Conservation (phyloP, 1,139 yeast species). For the Suhomyces choctaworum region DNA sequence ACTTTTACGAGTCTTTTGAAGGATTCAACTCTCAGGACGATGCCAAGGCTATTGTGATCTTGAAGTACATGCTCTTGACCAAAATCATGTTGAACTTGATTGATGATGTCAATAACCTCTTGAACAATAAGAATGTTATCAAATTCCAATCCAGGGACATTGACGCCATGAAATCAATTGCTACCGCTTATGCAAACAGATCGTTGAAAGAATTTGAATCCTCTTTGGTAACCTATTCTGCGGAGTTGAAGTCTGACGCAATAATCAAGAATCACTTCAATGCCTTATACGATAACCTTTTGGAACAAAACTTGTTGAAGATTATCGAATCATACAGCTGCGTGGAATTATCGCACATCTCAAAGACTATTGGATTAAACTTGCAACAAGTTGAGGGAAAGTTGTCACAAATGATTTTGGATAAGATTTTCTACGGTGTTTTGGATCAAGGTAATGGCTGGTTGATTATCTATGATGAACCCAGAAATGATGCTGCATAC, state of each 20-base stretch:
- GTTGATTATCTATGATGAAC: constrained; percentile 89
- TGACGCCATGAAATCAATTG: constrained; percentile 94
- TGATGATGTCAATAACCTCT: constrained; percentile 78
- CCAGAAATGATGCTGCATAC: constrained; percentile 84
- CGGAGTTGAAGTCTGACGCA: constrained; percentile 81
- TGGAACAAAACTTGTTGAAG: constrained; percentile 91
- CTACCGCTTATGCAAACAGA: constrained; percentile 85
- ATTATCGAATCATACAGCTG: constrained; percentile 95
- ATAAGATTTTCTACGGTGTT: constrained; percentile 91
- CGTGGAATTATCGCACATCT: constrained; percentile 87
- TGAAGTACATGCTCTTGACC: constrained; percentile 89
- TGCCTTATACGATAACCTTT: constrained; percentile 86
- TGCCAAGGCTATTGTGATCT: constrained; percentile 68
- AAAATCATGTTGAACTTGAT: constrained; percentile 89
- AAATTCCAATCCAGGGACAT: constrained; percentile 74
- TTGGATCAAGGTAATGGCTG: constrained; percentile 98
- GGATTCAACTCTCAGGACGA: constrained; percentile 70
- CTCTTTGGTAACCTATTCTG: constrained; percentile 67
- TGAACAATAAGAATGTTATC: constrained; percentile 75
- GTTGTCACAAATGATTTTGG: constrained; percentile 93
- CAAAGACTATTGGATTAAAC: constrained; percentile 85
- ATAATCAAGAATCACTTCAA: constrained; percentile 91
- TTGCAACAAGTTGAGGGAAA: constrained; percentile 91
- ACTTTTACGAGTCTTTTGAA: constrained; percentile 93
- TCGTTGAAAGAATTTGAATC: constrained; percentile 88